Base-by-base conservation (phyloP, 2,329 filamentous ascomycete species). In the Cryphonectria japonica region DNA sequence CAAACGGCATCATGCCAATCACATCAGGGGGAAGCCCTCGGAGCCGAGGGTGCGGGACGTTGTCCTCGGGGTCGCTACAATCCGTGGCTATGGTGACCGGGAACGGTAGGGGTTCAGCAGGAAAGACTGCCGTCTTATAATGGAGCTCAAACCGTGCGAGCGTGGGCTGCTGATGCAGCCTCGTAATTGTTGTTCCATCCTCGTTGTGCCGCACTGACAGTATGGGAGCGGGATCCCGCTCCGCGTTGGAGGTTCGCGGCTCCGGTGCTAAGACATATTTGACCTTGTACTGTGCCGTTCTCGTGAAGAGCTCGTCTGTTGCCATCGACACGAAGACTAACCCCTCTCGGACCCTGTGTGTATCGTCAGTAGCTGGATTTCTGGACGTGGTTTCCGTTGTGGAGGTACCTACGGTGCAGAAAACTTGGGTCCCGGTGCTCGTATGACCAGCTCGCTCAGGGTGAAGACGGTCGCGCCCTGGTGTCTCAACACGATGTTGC, bases 251-350 rank as follows among this genome's bases (percentile, higher is more conserved):
- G 73, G 72, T 60, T 73, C 77, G 70, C 68, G 76, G 69, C 71
- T 75, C 62, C 77, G 72, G 62, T 77, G 77, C 26, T 2, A 72
- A 74, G 1, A 83, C 80, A 76, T 92, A 93, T 75, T 91, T 88
- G 37, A 95, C 91, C 75, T 93, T 89, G 78, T 95, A 95, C 72
- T 90, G 87, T 8, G 92, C 87, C 14, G 93, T 96, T 71, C 91
- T 87, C 29, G 85, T 87, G 60, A 96, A 82, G 1, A 96, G 83
- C 72, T 96, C 91, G 75, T 97, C 90, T 52, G 91, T 88, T 57
- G 90, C 88, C 95, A 98, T 97, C 62, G 93, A 89, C 39, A 98
- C 87, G 78, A 98, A 98, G 0, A 98, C 88, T 87, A 98, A 91
- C 61, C 96, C 95, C 85, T 97, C 93, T 80, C 95, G 91, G 68